Conservation (phyloP, 2,329 filamentous ascomycete genomes). For the Xylaria sp. region DNA sequence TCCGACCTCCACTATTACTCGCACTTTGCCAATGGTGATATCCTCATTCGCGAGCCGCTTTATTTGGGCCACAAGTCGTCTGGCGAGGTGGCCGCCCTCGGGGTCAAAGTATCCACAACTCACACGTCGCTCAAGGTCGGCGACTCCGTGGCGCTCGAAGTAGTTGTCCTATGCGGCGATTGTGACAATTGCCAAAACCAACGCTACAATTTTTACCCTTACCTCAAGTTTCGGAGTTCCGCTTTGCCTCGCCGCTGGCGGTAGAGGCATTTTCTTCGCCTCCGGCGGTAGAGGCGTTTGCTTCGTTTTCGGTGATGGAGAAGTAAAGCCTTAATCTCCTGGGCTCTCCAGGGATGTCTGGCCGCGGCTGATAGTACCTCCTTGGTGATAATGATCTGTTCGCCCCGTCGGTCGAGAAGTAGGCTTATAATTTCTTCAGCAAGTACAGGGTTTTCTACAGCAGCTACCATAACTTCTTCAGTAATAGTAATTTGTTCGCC, state of each 20-base stretch:
- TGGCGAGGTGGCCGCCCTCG: neutral
- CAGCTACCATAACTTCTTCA: too few relatives aligned
- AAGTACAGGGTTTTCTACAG: too few relatives aligned
- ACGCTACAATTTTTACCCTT: constrained; percentile 16
- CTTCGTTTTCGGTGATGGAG: too few relatives aligned
- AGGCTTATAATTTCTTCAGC: too few relatives aligned
- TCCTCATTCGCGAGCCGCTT: constrained; percentile 12
- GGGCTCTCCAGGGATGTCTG: too few relatives aligned
- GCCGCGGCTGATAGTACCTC: neutral
- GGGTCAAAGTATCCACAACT: neutral
- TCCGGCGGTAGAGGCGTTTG: too few relatives aligned
- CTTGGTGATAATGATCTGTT: neutral
- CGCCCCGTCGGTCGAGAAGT: neutral
- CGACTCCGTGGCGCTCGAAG: constrained; percentile 9
- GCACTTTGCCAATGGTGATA: constrained; percentile 16
- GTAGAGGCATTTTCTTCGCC: too few relatives aligned
- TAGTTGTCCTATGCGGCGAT: constrained; percentile 8
- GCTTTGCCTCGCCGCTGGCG: too few relatives aligned
- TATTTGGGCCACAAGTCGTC: constrained; percentile 16
- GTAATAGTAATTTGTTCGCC: too few relatives aligned
- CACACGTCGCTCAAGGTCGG: constrained; percentile 5
- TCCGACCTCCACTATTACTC: constrained; percentile 25
- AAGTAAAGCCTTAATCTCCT: too few relatives aligned
- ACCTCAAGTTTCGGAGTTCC: constrained; percentile 13
- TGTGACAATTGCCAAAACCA: constrained; percentile 13